phyloP scores from a whole-genome alignment of 805 yeast genomes.

The Barnettozyma wickerhamii region DNA sequence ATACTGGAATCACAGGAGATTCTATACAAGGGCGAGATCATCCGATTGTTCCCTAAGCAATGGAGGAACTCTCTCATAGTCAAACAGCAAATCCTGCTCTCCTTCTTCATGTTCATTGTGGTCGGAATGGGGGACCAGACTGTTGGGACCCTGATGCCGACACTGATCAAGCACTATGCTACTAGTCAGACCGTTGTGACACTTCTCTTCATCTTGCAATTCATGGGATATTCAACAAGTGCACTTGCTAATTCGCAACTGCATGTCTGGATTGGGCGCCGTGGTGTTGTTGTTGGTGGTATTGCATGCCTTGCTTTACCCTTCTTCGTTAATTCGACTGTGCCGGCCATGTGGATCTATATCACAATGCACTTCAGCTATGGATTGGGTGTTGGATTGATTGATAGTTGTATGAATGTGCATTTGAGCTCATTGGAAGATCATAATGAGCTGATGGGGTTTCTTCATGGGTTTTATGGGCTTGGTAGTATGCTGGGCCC shows the following conservation, averaged over 20 bases:
- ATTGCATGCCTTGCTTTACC: slow-evolving; percentile 31
- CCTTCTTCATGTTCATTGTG: slow-evolving; percentile 37
- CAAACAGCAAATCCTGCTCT: slow-evolving; percentile 38
- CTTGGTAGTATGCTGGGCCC: slow-evolving; percentile 70
- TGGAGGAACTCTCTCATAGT: slow-evolving; percentile 33
- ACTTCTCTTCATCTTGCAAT: slow-evolving; percentile 45
- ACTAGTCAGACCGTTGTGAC: slow-evolving; percentile 47
- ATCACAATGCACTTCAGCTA: slow-evolving; percentile 34
- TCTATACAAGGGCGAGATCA: not conserved
- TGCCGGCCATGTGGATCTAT: slow-evolving; percentile 35
- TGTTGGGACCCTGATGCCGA: slow-evolving; percentile 55
- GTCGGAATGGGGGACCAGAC: slow-evolving; percentile 60
- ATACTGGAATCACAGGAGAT: not conserved
- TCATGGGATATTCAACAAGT: slow-evolving; percentile 50
- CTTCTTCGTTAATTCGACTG: slow-evolving; percentile 35
- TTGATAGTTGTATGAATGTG: slow-evolving; percentile 52
- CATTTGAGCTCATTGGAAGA: slow-evolving; percentile 44
- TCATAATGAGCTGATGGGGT: slow-evolving; percentile 55
- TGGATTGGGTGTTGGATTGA: slow-evolving; percentile 55
- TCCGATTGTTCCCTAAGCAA: slow-evolving; percentile 6
- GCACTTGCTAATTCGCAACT: slow-evolving; percentile 43
- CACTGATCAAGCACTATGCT: slow-evolving; percentile 41
- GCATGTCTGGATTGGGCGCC: slow-evolving; percentile 43
- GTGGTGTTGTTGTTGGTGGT: slow-evolving; percentile 39
- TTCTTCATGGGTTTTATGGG: slow-evolving; percentile 67